phyloP scores from a whole-genome alignment of 2,329 filamentous ascomycete species.

The Aspergillus fischeri region DNA sequence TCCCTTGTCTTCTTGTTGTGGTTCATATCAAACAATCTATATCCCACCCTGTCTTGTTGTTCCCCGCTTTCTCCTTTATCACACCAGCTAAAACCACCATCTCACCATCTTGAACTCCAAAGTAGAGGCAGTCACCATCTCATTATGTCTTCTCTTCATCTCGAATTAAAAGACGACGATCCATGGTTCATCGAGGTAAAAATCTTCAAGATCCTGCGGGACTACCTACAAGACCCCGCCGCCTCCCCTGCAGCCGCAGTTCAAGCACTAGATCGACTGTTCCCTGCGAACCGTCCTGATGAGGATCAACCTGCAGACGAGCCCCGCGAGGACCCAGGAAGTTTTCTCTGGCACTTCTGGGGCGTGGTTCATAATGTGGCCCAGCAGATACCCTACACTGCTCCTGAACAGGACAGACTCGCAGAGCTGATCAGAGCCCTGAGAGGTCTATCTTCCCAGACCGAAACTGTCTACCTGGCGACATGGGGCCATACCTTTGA shows the following conservation, averaged over 20 bases:
- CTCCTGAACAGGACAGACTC: not conserved
- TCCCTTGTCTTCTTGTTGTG: not conserved
- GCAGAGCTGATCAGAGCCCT: not conserved
- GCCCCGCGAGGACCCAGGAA: not conserved
- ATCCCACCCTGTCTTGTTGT: not conserved
- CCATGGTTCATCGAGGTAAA: slow-evolving; percentile 1
- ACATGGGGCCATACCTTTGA: not conserved
- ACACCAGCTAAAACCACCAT: not conserved
- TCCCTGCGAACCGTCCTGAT: not conserved
- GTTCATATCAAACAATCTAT: not conserved
- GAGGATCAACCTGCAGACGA: not conserved
- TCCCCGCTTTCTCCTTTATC: not conserved
- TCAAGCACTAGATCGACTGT: not conserved
- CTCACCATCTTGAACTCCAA: not conserved
- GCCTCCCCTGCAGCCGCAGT: not conserved
- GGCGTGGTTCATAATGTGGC: not conserved
- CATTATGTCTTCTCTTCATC: not conserved
- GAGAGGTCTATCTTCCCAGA: not conserved
- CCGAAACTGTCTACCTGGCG: not conserved
- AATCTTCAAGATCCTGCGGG: not conserved
- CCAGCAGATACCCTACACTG: not conserved
- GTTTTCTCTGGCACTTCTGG: slow-evolving; percentile 1
- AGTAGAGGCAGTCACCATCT: not conserved
- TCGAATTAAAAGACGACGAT: not conserved
- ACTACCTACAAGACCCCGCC: not conserved